Evolutionary conservation across 129 eudicot genomes (phyloP), one percentile per base, ranked within the genome.

Genomic region (Sambucus nigra): DNA sequence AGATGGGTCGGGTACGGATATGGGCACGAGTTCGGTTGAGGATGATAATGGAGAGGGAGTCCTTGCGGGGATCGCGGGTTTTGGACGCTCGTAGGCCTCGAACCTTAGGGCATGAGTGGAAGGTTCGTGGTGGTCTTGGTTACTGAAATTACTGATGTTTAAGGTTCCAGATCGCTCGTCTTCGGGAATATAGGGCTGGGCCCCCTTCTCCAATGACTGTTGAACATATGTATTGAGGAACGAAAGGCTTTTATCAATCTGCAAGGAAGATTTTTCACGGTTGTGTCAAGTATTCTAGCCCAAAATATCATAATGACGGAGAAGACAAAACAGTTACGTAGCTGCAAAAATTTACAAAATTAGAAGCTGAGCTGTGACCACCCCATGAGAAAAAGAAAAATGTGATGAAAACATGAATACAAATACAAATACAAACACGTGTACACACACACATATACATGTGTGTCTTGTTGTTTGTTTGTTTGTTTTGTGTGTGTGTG

Each of bases 31-130:
- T 51, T 84, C 97, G 44, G 80, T 67, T 42, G 88, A 81, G 47
- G 80, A 67, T 50, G 70, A 24, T 47, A 64, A 61, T 50, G 86
- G 22, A 38, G 70, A 50, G 20, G 81, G 86, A 50, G 71, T 29
- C 19, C 64, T 71, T 27, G 82, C 24, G 22, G 88, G 83, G 5
- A 77, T 61, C 28, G 78, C 60, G 28, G 99, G 86, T 69, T 82
- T 86, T n/a, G 99, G 96, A 63, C 75, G 77, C 61, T 92, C 99
- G 33, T 92, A 92, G 33, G 99, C 99, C 65, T 92, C 99, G 51
- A 92, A 92, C 73, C 95, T 86, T 64, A 92, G 99, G 33, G 94
- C 64, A 62, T 92, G 99, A 15, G 79, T 33, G 15, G 99, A 55
- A 8, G 76, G 42, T 23, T 80, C 95, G 13, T 79, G 81, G 11